Base-by-base conservation (phyloP, 306 rosid genomes). In the Trichosanthes cucumerina region DNA sequence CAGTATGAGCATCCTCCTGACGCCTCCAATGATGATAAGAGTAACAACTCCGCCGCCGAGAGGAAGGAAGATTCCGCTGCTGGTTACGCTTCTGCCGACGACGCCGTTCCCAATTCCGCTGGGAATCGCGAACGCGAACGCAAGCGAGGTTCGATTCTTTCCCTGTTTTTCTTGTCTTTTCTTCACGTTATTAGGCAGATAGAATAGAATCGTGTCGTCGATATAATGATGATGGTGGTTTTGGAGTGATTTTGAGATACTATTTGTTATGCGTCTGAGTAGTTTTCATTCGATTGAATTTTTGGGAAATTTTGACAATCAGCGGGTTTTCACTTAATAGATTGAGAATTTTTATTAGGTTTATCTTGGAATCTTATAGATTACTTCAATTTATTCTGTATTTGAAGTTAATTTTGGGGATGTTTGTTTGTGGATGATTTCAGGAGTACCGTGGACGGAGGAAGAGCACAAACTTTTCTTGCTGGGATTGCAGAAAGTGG, bases 401-500 rank as follows among this genome's bases (percentile, higher is more conserved):
- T 72, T 47, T 72, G 77, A 58, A 12, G 19, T 7, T 64, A 23
- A 76, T 76, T 41, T n/a, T 36, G 53, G 54, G 4, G 24, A 16
- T 19, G 56, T 44, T 10, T 23, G 44, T 78, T 68, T 54, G 26
- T 75, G 83, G 43, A 73, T 80, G 83, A 80, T 82, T 69, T 73
- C 87, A 96, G 99, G 99, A 15, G 90, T 96, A 71, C 99, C 99
- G 7, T 96, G 99, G 99, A 91, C 99, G 71, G 99, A 96, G 84
- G 98, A 92, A 60, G 99, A 96, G 80, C 99, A 96, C 86, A 96
- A 96, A 86, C 89, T 96, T 50, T 96, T 96, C 77, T 73, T 96
- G 88, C 78, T 88, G 60, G 99, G 99, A 82, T 87, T 96, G 88
- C 96, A 92, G 91, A 90, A 91, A 80, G 98, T 92, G 21, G 99